Evolutionary conservation across 129 eudicot species (phyloP).

Genomic region (Tagetes erecta): DNA sequence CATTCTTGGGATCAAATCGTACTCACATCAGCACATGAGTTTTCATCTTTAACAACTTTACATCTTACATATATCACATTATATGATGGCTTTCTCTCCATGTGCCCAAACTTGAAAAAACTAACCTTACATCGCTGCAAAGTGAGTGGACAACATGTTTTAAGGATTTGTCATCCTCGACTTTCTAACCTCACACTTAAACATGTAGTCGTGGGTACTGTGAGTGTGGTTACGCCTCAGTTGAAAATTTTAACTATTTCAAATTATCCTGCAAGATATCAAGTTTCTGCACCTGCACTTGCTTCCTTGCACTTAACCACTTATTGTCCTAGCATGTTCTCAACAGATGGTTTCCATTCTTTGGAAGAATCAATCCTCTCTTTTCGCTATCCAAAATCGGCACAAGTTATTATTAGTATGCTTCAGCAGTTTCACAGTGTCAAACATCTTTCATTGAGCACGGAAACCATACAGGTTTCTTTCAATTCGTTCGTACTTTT

Average conservation of each 20-base stretch:
- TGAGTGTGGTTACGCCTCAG: not conserved
- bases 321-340: not conserved
- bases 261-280: not conserved
- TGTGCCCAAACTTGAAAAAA: not conserved
- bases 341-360: not conserved
- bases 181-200: slow-evolving; percentile 4
- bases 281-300: not conserved
- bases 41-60: not conserved
- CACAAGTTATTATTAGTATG: not conserved
- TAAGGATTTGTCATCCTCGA: not conserved
- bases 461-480: not conserved
- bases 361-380: not conserved
- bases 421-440: not conserved
- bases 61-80: not conserved
- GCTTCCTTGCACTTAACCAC: not conserved
- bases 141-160: not conserved
- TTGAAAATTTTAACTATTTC: not conserved
- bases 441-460: not conserved
- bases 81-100: not conserved
- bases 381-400: not conserved
- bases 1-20: not conserved
- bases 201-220: not conserved
- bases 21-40: not conserved
- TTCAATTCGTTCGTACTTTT: too few relatives aligned
- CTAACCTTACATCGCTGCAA: not conserved